These are phyloP conservation scores for Mycocalia duriaeana DNA, from an alignment of 1,284 basidiomycete species.

Conservation along the genomic window DNA sequence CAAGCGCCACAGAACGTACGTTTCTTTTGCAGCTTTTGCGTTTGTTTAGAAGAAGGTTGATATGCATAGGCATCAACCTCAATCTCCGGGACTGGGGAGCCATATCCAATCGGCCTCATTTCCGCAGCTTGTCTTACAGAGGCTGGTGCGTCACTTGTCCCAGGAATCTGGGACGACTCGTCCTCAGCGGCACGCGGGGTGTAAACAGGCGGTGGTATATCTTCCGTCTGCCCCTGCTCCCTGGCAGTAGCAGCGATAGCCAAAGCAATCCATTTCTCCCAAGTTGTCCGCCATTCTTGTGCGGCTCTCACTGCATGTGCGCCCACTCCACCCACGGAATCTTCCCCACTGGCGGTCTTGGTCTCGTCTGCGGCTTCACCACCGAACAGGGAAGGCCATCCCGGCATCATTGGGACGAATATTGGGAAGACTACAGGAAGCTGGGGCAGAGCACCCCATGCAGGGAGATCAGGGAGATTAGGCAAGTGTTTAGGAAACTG, in stretches of 20 bases:
- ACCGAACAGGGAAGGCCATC: constrained; percentile 59
- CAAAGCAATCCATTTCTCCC: constrained; percentile 71
- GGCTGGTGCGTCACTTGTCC: neutral
- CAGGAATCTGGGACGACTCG: constrained; percentile 13
- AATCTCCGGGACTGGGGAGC: constrained; percentile 47
- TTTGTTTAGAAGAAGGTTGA: constrained; percentile 48
- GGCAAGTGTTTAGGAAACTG: constrained; percentile 36
- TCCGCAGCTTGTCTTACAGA: constrained; percentile 16
- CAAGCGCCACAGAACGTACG: constrained; percentile 43
- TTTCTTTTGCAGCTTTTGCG: constrained; percentile 60
- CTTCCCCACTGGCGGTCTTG: constrained; percentile 29
- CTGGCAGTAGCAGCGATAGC: constrained; percentile 41
- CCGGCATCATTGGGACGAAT: constrained; percentile 65
- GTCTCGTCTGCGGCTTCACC: constrained; percentile 28
- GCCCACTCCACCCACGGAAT: constrained; percentile 30
- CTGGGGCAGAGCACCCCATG: constrained; percentile 66
- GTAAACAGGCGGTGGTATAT: constrained; percentile 64
- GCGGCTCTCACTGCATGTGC: constrained; percentile 41
- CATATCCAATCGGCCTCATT: constrained; percentile 45
- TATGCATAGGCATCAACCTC: constrained; percentile 67
- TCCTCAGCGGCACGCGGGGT: constrained; percentile 47
- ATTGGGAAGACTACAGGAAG: constrained; percentile 78
- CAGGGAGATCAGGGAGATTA: constrained; percentile 45
- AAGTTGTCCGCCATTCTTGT: constrained; percentile 59
- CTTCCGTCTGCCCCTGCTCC: constrained; percentile 41